phyloP scores from a whole-genome alignment of 768 basidiomycete genomes.

The Tulasnella sp. region DNA sequence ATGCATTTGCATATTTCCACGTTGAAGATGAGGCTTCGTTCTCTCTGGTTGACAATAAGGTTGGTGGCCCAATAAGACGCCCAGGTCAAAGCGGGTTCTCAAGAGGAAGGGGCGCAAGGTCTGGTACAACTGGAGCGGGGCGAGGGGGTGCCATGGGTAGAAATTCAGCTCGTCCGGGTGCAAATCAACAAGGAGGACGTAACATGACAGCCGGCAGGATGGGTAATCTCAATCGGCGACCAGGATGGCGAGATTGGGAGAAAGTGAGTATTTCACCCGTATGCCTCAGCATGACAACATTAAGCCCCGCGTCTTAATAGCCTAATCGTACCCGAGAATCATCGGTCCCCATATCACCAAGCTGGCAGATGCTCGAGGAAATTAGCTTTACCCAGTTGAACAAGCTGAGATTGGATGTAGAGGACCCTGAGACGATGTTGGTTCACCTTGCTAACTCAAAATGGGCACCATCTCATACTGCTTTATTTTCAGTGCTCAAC shows the following conservation, averaged over 20 bases:
- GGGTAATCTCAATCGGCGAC: constrained; percentile 48
- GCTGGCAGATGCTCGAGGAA: constrained; percentile 95
- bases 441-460: constrained; percentile 23
- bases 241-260: constrained; percentile 90
- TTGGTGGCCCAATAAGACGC: constrained; percentile 40
- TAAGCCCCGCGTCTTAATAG: constrained; percentile 2
- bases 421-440: constrained; percentile 81
- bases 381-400: constrained; percentile 87
- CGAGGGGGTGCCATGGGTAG: constrained; percentile 24
- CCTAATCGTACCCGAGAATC: constrained; percentile 65
- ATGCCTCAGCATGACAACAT: not conserved
- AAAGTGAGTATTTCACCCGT: constrained; percentile 42
- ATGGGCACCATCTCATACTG: not conserved
- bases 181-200: constrained; percentile 29
- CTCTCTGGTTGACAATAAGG: constrained; percentile 87
- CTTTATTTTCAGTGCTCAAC: constrained; percentile 46
- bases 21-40: constrained; percentile 96
- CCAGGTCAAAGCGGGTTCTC: constrained; percentile 47
- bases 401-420: constrained; percentile 88
- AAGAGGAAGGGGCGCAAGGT: constrained; percentile 31
- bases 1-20: constrained; percentile 92
- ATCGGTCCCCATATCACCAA: constrained; percentile 80
- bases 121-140: constrained; percentile 34
- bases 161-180: constrained; percentile 34
- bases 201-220: constrained; percentile 29